Base-by-base conservation (phyloP, 768 basidiomycete species). In the Serendipita sp. region DNA sequence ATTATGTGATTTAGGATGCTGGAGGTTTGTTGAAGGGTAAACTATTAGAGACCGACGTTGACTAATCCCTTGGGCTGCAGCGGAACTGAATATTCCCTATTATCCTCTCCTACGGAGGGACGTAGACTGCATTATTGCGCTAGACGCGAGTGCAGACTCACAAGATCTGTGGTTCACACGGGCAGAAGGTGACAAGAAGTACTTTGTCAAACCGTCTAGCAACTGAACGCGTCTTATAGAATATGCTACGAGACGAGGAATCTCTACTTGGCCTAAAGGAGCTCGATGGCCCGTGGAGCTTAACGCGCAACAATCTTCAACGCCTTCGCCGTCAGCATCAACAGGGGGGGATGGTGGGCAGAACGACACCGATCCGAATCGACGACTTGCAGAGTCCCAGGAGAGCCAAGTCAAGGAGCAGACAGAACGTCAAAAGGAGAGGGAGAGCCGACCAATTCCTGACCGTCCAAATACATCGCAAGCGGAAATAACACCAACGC, bases 131-230 rank as follows among this genome's bases (percentile, higher is more conserved):
- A 68, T 71, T n/a, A 68, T 71, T 41, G 69, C 71, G 16, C 63
- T 72, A 16, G 71, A 71, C 66, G 71, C 71, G 11, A 68, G 67
- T 18, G 70, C 68, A 15, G 70, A 70, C 62, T 67, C 66, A 47
- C 68, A 69, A 46, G 70, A 71, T 24, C 45, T 70, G 1, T 73
- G 73, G 73, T 74, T 74, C 67, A 63, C 65, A 24, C 69, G 72
- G 1, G 73, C 73, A 3, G 67, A 69, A 41, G 69, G 60, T 70
- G 66, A 32, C 69, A 67, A 7, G 28, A 11, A 1, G 45, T 46
- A 24, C 24, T 46, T 46, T 1, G 1, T 46, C 18, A 46, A 1
- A 24, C 1, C 1, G 24, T 24, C 24, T 24, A 24, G 24, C 24
- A 24, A 24, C 24, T 24, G 24, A 24, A 24, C 24, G 1, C 24